Evolutionary conservation across 1,284 basidiomycete species (phyloP).

Genomic region (Stygiomarasmius scandens): DNA sequence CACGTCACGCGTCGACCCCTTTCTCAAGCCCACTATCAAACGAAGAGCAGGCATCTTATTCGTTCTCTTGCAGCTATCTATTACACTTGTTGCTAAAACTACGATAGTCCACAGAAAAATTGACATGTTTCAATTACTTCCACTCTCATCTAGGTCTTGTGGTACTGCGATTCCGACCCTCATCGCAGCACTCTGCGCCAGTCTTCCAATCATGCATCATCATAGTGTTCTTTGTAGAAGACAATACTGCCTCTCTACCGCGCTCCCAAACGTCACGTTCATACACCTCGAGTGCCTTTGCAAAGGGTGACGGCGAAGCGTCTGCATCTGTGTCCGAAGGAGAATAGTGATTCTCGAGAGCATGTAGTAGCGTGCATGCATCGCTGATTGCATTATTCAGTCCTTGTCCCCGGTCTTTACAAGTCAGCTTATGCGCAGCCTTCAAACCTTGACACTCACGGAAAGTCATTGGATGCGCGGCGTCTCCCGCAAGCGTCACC

Average conservation of each 20-base stretch:
- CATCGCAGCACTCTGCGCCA: neutral
- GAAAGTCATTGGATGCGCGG: slow-evolving; percentile 10
- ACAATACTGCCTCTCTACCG: slow-evolving; percentile 1
- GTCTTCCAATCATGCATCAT: slow-evolving; percentile 1
- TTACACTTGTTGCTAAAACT: too few species aligned
- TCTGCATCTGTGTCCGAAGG: neutral
- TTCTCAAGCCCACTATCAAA: too few species aligned
- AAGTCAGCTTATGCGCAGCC: neutral
- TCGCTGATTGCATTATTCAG: slow-evolving; percentile 10
- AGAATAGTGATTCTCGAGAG: neutral
- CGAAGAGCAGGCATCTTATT: too few species aligned
- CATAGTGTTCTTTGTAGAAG: neutral
- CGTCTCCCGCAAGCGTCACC: slow-evolving; percentile 5
- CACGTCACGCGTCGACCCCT: too few species aligned
- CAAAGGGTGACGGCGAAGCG: neutral
- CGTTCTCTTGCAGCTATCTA: too few species aligned
- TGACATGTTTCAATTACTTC: too few species aligned
- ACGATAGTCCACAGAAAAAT: too few species aligned
- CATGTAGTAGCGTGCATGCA: neutral
- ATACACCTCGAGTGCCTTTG: neutral
- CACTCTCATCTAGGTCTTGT: too few species aligned
- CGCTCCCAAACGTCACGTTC: neutral
- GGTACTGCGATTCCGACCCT: neutral
- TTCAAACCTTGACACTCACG: neutral
- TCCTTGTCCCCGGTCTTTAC: slow-evolving; percentile 10